A percentile compares a stretch with the other conserved stretches of the same genome.
Conservation (phyloP, 352 stramenopile species). For the Globisporangium spiculum region DNA sequence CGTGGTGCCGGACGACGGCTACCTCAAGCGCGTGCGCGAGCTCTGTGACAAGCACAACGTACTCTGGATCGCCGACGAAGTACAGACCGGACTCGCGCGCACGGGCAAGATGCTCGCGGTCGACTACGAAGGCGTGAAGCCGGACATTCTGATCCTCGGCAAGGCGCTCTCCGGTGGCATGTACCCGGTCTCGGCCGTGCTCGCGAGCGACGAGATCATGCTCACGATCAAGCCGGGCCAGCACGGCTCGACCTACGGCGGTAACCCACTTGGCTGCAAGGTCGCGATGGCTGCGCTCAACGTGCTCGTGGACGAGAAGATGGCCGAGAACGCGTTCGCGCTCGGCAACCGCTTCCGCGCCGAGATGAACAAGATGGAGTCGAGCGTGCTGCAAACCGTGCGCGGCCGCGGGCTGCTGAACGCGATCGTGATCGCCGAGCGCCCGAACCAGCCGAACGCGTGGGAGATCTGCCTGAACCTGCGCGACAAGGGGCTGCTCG, state of each 20-base stretch:
- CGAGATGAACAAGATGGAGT: slow-evolving; percentile 83
- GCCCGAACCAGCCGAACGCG: slow-evolving; percentile 83
- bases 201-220: slow-evolving; percentile 97
- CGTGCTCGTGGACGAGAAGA: slow-evolving; percentile 95
- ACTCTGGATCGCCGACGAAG: slow-evolving; percentile 99
- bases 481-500: slow-evolving; percentile 94
- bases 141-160: slow-evolving; percentile 97
- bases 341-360: slow-evolving; percentile 93
- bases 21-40: slow-evolving; percentile 89
- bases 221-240: slow-evolving; percentile 96
- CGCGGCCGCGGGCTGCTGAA: slow-evolving; percentile 97
- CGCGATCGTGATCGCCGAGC: slow-evolving; percentile 96
- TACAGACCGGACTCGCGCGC: slow-evolving; percentile 96
- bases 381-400: slow-evolving; percentile 73
- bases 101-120: slow-evolving; percentile 96
- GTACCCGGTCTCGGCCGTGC: slow-evolving; percentile 96
- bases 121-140: slow-evolving; percentile 95
- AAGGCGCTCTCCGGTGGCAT: slow-evolving; percentile 97
- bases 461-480: slow-evolving; percentile 97
- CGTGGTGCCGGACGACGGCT: slow-evolving; percentile 96
- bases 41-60: slow-evolving; percentile 98
- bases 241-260: slow-evolving; percentile 97
- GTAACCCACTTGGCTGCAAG: slow-evolving; percentile 96
- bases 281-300: slow-evolving; percentile 94
- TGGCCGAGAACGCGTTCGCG: slow-evolving; percentile 92